Conservation (phyloP, 768 basidiomycete species). For the Dioszegia hungarica region DNA sequence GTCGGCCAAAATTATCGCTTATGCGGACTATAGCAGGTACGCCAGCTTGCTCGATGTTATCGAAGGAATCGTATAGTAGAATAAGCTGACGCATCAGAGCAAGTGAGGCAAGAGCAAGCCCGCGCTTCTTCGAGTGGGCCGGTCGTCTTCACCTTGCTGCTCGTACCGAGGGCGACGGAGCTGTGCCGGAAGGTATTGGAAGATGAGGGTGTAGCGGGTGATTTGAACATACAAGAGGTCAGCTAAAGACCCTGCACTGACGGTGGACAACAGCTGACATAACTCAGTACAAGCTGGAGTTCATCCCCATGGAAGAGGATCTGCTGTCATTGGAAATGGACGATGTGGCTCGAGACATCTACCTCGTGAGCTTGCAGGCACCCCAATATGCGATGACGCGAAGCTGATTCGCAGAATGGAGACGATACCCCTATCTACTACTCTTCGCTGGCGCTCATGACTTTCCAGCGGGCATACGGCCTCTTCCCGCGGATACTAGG, state of each 20-base stretch:
- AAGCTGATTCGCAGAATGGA: constrained; percentile 61
- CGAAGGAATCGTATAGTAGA: no score
- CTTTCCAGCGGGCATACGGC: constrained; percentile 79
- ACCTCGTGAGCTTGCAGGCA: constrained; percentile 61
- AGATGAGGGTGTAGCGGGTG: constrained; percentile 97
- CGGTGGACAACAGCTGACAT: not conserved
- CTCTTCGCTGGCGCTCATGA: constrained; percentile 76
- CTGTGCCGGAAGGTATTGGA: constrained; percentile 81
- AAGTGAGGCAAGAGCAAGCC: constrained; percentile 74
- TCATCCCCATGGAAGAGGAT: constrained; percentile 89
- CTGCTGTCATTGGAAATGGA: constrained; percentile 85
- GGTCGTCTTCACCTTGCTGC: constrained; percentile 76
- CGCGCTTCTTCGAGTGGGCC: constrained; percentile 52
- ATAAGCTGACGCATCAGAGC: constrained; percentile 61
- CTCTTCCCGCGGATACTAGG: constrained; percentile 84
- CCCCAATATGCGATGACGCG: not conserved
- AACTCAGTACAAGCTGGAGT: constrained; percentile 74
- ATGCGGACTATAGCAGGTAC: constrained; percentile 87
- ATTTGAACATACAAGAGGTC: constrained; percentile 66
- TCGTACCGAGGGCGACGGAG: constrained; percentile 81
- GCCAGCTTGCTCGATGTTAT: constrained; percentile 33
- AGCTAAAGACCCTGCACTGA: not conserved
- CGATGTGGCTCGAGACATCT: constrained; percentile 77
- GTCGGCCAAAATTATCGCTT: constrained; percentile 75
- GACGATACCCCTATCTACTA: constrained; percentile 87